A percentile compares a stretch with the other conserved stretches of the same genome.
phyloP scores from a whole-genome alignment of 2,329 filamentous ascomycete genomes.

The Pseudogymnoascus sp. region DNA sequence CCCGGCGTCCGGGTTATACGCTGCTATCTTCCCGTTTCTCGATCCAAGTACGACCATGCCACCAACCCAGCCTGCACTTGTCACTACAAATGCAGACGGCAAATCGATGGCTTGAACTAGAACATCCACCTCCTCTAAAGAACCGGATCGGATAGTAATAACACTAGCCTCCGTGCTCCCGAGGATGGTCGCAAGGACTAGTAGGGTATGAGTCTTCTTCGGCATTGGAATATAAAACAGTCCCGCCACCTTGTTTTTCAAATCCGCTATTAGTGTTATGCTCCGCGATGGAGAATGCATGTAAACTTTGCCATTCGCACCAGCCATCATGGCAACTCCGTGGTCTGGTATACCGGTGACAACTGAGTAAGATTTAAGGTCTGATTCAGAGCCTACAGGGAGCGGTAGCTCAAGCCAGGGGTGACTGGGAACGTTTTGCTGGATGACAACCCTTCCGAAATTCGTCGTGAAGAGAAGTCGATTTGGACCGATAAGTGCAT shows the following conservation, averaged over 20 bases:
- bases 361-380: slow-evolving; percentile 41
- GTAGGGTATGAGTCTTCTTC: slow-evolving; percentile 7
- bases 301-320: slow-evolving; percentile 33
- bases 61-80: slow-evolving; percentile 36
- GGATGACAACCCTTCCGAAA: slow-evolving; percentile 50
- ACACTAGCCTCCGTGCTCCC: slow-evolving; percentile 29
- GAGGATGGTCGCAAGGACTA: slow-evolving; percentile 27
- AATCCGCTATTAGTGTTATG: slow-evolving; percentile 12
- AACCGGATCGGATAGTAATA: slow-evolving; percentile 19
- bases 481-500: slow-evolving; percentile 49
- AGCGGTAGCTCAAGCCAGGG: slow-evolving; percentile 25
- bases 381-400: slow-evolving; percentile 25
- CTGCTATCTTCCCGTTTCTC: slow-evolving; percentile 43
- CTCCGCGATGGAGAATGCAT: slow-evolving; percentile 15
- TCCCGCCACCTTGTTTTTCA: slow-evolving; percentile 18
- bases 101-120: slow-evolving; percentile 17
- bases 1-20: slow-evolving; percentile 32
- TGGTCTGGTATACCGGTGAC: slow-evolving; percentile 31
- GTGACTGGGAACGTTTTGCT: slow-evolving; percentile 21
- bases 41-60: slow-evolving; percentile 45
- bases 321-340: slow-evolving; percentile 37
- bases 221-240: slow-evolving; percentile 24
- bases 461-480: slow-evolving; percentile 50
- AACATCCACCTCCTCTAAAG: background rate
- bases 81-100: slow-evolving; percentile 41